These are phyloP conservation scores for Asparagopsis taxiformis DNA, from an alignment of 31 red algal species.

Conservation along the genomic window DNA sequence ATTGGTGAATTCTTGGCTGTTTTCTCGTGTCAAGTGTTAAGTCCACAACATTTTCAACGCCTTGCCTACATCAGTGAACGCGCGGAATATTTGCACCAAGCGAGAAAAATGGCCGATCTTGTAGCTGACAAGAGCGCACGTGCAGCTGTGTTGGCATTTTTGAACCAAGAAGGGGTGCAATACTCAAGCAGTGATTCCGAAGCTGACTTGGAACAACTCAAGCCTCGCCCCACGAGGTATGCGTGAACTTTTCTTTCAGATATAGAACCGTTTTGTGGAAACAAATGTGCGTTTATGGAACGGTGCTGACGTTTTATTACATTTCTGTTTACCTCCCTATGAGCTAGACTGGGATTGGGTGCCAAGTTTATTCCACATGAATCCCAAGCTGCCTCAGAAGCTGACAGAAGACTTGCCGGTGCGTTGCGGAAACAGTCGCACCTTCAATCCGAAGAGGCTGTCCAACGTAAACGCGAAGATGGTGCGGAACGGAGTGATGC, in stretches of 20 bases:
- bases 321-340: too few relatives aligned
- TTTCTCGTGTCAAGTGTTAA: too few relatives aligned
- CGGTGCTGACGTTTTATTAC: too few relatives aligned
- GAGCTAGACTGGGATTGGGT: neutral
- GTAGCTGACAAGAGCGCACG: neutral
- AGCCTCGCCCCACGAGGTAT: neutral
- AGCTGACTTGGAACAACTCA: neutral
- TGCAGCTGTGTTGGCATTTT: neutral
- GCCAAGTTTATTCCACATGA: neutral
- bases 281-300: too few relatives aligned
- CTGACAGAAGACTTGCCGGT: conserved; percentile 1
- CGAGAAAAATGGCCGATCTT: neutral
- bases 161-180: neutral
- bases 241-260: too few relatives aligned
- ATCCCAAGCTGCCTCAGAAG: neutral
- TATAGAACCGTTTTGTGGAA: too few relatives aligned
- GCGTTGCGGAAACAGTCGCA: neutral
- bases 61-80: too few relatives aligned
- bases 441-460: neutral
- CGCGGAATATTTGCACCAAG: too few relatives aligned
- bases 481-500: neutral
- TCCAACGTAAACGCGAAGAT: neutral
- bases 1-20: too few relatives aligned
- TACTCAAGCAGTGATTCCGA: neutral
- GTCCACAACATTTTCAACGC: too few relatives aligned